Evolutionary conservation across 371 early-diverging fungal genomes (phyloP).

Genomic region (Blakeslea trispora): DNA sequence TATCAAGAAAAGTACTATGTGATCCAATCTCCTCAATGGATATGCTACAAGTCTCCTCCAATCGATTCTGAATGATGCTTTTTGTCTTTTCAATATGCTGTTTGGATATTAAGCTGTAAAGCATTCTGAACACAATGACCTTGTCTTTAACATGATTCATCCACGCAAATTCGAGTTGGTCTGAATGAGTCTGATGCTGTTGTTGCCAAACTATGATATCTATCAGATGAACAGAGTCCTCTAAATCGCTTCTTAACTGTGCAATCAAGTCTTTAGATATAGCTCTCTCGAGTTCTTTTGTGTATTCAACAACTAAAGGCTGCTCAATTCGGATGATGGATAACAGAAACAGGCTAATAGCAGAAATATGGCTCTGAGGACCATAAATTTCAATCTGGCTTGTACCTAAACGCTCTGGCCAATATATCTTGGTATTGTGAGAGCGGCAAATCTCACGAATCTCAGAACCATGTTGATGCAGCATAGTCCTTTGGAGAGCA

Average conservation of each 20-base stretch:
- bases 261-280: neutral
- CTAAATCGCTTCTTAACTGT: neutral
- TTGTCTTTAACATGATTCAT: neutral
- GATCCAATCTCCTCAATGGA: neutral
- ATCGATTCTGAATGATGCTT: neutral
- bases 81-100: slow-evolving; percentile 8
- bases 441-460: slow-evolving; percentile 37
- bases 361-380: slow-evolving; percentile 16
- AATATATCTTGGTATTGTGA: slow-evolving; percentile 38
- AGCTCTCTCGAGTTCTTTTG: neutral
- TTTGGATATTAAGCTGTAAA: neutral
- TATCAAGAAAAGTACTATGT: neutral
- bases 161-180: neutral
- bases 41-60: neutral
- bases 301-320: neutral
- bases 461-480: slow-evolving; percentile 21
- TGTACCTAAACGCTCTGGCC: slow-evolving; percentile 36
- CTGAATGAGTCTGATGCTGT: too few species aligned
- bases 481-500: slow-evolving; percentile 33
- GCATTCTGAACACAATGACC: slow-evolving; percentile 5
- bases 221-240: neutral
- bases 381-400: slow-evolving; percentile 12
- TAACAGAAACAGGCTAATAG: slow-evolving; percentile 2
- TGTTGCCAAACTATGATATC: neutral
- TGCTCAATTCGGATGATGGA: slow-evolving; percentile 2